Conservation (phyloP, 257 asterid species). For the Scutellaria galericulata region DNA sequence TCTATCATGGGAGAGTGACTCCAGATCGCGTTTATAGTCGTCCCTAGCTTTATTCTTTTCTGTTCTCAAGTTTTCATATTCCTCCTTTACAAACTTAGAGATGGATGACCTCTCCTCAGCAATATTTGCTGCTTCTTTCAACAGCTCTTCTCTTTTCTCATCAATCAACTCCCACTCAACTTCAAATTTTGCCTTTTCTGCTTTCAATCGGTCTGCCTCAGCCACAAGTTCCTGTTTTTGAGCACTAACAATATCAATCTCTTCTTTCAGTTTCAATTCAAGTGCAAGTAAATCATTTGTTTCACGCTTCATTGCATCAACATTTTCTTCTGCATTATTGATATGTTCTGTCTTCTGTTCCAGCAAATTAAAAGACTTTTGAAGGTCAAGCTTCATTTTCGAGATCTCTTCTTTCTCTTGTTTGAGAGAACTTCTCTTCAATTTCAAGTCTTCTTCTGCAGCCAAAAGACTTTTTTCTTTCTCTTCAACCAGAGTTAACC, state of each 20-base stretch:
- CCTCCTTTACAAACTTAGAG: constrained; percentile 75
- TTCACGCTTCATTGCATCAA: constrained; percentile 74
- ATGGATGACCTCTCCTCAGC: constrained; percentile 74
- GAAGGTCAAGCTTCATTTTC: constrained; percentile 59
- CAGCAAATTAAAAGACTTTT: constrained; percentile 61
- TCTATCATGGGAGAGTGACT: constrained; percentile 77
- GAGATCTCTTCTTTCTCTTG: constrained; percentile 63
- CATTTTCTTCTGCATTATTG: constrained; percentile 62
- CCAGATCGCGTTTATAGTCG: constrained; percentile 69
- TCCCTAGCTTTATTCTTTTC: constrained; percentile 75
- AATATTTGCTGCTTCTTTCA: constrained; percentile 73
- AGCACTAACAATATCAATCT: constrained; percentile 76
- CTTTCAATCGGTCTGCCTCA: constrained; percentile 77
- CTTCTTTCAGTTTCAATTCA: constrained; percentile 82
- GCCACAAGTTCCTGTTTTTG: constrained; percentile 79
- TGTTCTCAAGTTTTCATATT: constrained; percentile 70
- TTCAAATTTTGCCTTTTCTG: constrained; percentile 88
- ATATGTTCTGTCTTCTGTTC: constrained; percentile 64
- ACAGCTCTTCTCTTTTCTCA: constrained; percentile 82
- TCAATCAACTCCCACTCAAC: constrained; percentile 90
- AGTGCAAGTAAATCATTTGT: constrained; percentile 72
- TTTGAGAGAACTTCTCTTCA: constrained; percentile 46
- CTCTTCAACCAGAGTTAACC: constrained; percentile 48
- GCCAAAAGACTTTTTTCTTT: constrained; percentile 58
- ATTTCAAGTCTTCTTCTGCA: constrained; percentile 62